Evolutionary conservation across 2,329 filamentous ascomycete species (phyloP).

Genomic region (Didymella segeticola): DNA sequence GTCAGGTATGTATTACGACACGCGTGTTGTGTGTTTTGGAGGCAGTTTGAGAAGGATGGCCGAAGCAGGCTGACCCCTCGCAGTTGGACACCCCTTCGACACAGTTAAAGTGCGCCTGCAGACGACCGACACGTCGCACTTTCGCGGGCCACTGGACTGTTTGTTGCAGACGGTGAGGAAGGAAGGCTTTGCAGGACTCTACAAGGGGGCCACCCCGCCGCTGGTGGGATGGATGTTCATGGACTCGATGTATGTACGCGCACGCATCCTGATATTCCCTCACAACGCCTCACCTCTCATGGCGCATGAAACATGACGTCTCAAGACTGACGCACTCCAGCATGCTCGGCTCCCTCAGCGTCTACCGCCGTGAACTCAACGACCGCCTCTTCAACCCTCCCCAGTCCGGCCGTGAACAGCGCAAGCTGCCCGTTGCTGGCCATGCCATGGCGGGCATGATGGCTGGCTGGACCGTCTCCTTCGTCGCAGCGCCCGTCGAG

Average conservation of each 20-base stretch:
- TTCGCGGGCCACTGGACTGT: slow-evolving; percentile 86
- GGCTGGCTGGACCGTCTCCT: slow-evolving; percentile 87
- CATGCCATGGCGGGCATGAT: slow-evolving; percentile 88
- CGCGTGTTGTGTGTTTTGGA: slow-evolving; percentile 34
- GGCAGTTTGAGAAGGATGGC: background rate
- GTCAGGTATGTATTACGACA: too few relatives aligned
- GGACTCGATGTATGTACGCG: slow-evolving; percentile 70
- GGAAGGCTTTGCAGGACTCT: slow-evolving; percentile 84
- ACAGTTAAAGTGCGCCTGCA: slow-evolving; percentile 96
- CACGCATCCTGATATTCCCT: too few relatives aligned
- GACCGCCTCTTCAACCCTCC: slow-evolving; percentile 77
- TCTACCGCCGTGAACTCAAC: slow-evolving; percentile 84
- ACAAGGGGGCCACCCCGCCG: slow-evolving; percentile 93
- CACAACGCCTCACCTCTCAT: background rate
- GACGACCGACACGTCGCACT: slow-evolving; percentile 78
- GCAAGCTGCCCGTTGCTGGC: slow-evolving; percentile 74
- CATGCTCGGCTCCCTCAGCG: slow-evolving; percentile 90
- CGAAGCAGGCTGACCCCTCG: slow-evolving; percentile 20
- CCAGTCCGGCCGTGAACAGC: slow-evolving; percentile 45
- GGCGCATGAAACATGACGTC: background rate
- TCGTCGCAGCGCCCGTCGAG: slow-evolving; percentile 70
- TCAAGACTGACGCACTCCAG: slow-evolving; percentile 29
- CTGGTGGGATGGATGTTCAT: slow-evolving; percentile 98
- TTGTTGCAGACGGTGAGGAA: slow-evolving; percentile 81
- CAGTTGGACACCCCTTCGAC: slow-evolving; percentile 79